Evolutionary conservation across 1,284 basidiomycete species (phyloP).

Genomic region (Rhodotorula sp.): DNA sequence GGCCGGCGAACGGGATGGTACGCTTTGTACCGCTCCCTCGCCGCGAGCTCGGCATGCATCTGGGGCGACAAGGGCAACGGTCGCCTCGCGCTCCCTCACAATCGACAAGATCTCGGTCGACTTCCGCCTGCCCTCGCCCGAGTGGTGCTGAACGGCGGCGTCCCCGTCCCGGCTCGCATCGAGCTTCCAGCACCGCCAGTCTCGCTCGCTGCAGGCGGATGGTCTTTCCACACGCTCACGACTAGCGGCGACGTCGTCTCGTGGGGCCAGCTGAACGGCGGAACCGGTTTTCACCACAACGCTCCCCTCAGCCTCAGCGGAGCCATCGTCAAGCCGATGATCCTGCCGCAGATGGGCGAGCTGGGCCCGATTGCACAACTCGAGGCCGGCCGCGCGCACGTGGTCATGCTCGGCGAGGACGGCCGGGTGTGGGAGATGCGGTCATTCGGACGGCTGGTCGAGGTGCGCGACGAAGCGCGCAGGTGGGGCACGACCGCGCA

Average conservation of each 20-base stretch:
- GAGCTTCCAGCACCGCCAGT: slow-evolving; percentile 20
- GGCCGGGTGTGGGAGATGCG: slow-evolving; percentile 29
- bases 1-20: slow-evolving; percentile 27
- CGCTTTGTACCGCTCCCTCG: slow-evolving; percentile 12
- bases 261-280: slow-evolving; percentile 35
- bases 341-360: slow-evolving; percentile 19
- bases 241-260: slow-evolving; percentile 17
- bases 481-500: slow-evolving; percentile 20
- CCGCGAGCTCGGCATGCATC: slow-evolving; percentile 1
- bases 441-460: slow-evolving; percentile 22
- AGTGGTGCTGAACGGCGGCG: slow-evolving; percentile 25
- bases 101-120: slow-evolving; percentile 25
- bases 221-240: slow-evolving; percentile 36
- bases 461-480: slow-evolving; percentile 26
- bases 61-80: slow-evolving; percentile 25
- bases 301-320: slow-evolving; percentile 12
- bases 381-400: slow-evolving; percentile 32
- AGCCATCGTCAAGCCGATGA: neutral
- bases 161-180: slow-evolving; percentile 34
- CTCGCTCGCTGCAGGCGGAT: slow-evolving; percentile 31
- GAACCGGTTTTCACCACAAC: neutral
- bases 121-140: neutral
- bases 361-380: slow-evolving; percentile 33
- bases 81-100: neutral
- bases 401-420: slow-evolving; percentile 14